Percentiles rank a stretch among this genome's conserved stretches.
Evolutionary conservation across 768 basidiomycete species (phyloP).

Genomic region (Pulveroboletus sp.): DNA sequence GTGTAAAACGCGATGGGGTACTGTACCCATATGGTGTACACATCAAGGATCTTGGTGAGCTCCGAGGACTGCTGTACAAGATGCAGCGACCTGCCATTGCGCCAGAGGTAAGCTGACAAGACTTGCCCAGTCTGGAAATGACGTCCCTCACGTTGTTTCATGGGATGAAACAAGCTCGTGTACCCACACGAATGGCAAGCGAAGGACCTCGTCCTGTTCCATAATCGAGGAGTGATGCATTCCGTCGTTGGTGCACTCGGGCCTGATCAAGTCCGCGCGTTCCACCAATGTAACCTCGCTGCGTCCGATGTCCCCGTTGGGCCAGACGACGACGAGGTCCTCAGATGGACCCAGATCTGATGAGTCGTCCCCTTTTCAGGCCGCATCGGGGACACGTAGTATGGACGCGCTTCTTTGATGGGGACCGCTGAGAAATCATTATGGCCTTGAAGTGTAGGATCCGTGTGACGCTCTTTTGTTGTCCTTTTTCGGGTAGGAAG

Average conservation of each 20-base stretch:
- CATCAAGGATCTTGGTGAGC: constrained; percentile 65
- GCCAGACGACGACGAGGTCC: constrained; percentile 42
- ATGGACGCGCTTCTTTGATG: constrained; percentile 4
- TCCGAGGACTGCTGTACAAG: constrained; percentile 74
- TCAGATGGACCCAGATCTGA: constrained; percentile 36
- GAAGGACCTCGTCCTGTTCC: constrained; percentile 63
- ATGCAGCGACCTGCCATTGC: constrained; percentile 93
- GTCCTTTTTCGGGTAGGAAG: too few species aligned
- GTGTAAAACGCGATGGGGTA: constrained; percentile 52
- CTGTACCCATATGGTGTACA: constrained; percentile 82
- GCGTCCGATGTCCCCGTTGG: constrained; percentile 47
- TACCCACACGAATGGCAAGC: constrained; percentile 87
- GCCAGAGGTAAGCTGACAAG: constrained; percentile 44
- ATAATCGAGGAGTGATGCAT: constrained; percentile 68
- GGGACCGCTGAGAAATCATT: neutral
- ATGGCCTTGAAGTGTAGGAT: neutral
- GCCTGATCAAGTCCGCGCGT: constrained; percentile 43
- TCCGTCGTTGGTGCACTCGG: constrained; percentile 62
- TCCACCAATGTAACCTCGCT: constrained; percentile 58
- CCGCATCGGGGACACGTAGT: constrained; percentile 1
- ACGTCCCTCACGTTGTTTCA: neutral
- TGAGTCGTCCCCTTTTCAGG: neutral
- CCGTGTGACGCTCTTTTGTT: neutral
- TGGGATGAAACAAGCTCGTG: constrained; percentile 41
- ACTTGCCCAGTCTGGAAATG: neutral